Conservation (phyloP, 129 eudicot genomes). For the Calendula officinalis region DNA sequence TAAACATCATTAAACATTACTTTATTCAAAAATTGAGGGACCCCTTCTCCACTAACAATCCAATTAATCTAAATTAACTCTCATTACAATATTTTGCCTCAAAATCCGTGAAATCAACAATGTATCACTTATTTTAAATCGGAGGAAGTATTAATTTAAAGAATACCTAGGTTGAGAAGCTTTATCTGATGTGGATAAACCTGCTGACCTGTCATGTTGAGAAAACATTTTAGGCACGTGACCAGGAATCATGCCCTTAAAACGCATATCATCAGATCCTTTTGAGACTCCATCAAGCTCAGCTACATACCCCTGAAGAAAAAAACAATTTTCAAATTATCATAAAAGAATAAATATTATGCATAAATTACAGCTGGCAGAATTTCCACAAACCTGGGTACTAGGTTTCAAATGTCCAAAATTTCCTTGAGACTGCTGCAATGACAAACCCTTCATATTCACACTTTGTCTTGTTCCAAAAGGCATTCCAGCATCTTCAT, state of each 20-base stretch:
- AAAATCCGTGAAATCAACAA: too few relatives aligned
- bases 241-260: slow-evolving; percentile 49
- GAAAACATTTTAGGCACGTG: slow-evolving; percentile 32
- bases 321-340: slow-evolving; percentile 23
- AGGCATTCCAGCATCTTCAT: slow-evolving; percentile 50
- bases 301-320: slow-evolving; percentile 44
- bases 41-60: too few relatives aligned
- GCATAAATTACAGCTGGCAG: slow-evolving; percentile 1
- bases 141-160: not conserved
- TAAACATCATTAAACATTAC: too few relatives aligned
- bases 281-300: slow-evolving; percentile 42
- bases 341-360: not conserved
- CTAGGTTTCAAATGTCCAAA: slow-evolving; percentile 35
- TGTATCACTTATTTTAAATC: not conserved
- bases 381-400: slow-evolving; percentile 39
- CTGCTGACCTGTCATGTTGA: slow-evolving; percentile 40
- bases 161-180: slow-evolving; percentile 56
- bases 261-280: slow-evolving; percentile 42
- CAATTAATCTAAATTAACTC: too few relatives aligned
- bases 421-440: slow-evolving; percentile 44
- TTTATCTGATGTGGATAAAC: slow-evolving; percentile 32
- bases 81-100: too few relatives aligned
- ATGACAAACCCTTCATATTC: slow-evolving; percentile 31
- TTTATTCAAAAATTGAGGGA: too few relatives aligned
- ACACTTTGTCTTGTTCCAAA: slow-evolving; percentile 44